Conservation (phyloP, 2,329 filamentous ascomycete genomes). For the Fusarium graminum region DNA sequence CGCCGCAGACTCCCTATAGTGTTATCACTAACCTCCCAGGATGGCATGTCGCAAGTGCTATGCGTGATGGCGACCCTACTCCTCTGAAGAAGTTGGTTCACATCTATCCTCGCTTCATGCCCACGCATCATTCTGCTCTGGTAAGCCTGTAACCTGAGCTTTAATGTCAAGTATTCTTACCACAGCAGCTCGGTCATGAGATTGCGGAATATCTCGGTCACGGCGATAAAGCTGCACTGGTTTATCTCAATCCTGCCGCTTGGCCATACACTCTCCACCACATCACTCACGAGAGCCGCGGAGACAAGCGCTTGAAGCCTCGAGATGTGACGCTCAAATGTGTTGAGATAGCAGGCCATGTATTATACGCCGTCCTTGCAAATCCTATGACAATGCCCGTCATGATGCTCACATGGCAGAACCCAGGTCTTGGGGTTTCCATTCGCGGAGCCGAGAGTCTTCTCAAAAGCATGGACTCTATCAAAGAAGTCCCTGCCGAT, state of each 20-base stretch:
- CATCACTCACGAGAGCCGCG: slow-evolving; percentile 53
- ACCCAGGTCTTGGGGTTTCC: slow-evolving; percentile 61
- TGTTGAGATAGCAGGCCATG: slow-evolving; percentile 58
- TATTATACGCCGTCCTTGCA: slow-evolving; percentile 61
- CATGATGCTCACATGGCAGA: slow-evolving; percentile 60
- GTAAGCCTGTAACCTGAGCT: slow-evolving; percentile 41
- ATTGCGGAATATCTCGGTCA: slow-evolving; percentile 53
- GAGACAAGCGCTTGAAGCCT: slow-evolving; percentile 52
- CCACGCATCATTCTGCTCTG: slow-evolving; percentile 54
- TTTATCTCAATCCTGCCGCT: slow-evolving; percentile 52
- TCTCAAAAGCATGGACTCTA: slow-evolving; percentile 53
- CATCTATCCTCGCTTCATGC: slow-evolving; percentile 63
- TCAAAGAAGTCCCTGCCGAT: slow-evolving; percentile 54
- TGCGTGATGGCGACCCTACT: slow-evolving; percentile 58
- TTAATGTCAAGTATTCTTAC: neutral
- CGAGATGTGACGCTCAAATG: slow-evolving; percentile 56
- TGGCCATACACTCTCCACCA: slow-evolving; percentile 51
- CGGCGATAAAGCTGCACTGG: slow-evolving; percentile 46
- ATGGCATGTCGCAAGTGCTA: slow-evolving; percentile 56
- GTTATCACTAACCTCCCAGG: slow-evolving; percentile 61
- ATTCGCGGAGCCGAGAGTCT: slow-evolving; percentile 61
- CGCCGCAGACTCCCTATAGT: slow-evolving; percentile 61
- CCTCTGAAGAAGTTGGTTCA: slow-evolving; percentile 55
- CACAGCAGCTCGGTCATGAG: slow-evolving; percentile 54
- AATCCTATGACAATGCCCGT: slow-evolving; percentile 53